phyloP scores from a whole-genome alignment of 306 rosid genomes.

The Quercus mongolica region DNA sequence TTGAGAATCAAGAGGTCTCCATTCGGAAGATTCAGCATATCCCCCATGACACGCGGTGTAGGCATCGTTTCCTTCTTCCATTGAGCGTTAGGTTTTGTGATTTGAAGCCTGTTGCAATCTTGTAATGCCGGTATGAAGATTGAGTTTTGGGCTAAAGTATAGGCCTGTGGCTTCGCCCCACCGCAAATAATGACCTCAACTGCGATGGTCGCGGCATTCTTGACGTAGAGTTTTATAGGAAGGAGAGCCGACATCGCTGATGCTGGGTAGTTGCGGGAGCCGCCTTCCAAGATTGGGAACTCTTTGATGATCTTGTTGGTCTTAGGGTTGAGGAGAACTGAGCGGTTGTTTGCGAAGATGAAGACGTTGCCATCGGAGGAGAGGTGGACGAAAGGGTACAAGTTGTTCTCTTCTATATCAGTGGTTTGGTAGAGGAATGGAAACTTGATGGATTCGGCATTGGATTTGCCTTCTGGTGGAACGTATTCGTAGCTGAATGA shows the following conservation, averaged over 20 bases:
- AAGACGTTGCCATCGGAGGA: constrained; percentile 70
- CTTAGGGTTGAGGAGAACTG: constrained; percentile 52
- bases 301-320: constrained; percentile 42
- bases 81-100: constrained; percentile 38
- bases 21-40: constrained; percentile 56
- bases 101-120: constrained; percentile 54
- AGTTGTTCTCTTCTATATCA: constrained; percentile 85
- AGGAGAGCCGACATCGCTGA: constrained; percentile 76
- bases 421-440: constrained; percentile 67
- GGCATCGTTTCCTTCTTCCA: constrained; percentile 78
- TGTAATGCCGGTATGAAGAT: constrained; percentile 40
- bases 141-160: constrained; percentile 23
- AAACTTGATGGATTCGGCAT: constrained; percentile 2
- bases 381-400: constrained; percentile 75
- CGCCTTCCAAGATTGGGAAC: constrained; percentile 49
- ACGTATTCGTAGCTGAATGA: constrained; percentile 63
- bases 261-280: constrained; percentile 85
- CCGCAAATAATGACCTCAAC: constrained; percentile 79
- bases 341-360: constrained; percentile 75
- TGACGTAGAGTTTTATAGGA: constrained; percentile 42
- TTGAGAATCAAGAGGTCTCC: constrained; percentile 70
- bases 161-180: constrained; percentile 53
- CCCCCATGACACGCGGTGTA: constrained; percentile 72
- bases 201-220: neutral
- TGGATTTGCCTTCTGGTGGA: constrained; percentile 40